These are phyloP conservation scores for Chlorella sp. DNA, from an alignment of 139 green algal genomes.

Conservation along the genomic window DNA sequence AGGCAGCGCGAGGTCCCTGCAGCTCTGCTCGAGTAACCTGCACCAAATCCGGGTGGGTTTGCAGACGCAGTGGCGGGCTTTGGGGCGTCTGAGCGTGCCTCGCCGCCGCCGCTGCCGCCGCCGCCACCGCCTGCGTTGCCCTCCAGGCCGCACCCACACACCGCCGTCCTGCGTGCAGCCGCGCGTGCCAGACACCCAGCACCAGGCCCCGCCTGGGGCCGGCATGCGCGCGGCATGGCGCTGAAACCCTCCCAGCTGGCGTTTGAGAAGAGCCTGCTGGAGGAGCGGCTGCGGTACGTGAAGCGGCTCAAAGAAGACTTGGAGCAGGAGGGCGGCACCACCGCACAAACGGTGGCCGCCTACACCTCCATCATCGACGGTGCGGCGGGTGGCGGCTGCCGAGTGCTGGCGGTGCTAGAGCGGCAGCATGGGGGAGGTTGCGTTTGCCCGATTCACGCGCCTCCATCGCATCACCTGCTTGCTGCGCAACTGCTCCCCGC, in stretches of 20 bases:
- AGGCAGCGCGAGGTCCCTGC: no score
- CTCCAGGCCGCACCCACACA: neutral
- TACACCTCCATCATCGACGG: slow-evolving; percentile 47
- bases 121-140: neutral
- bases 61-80: neutral
- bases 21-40: no score
- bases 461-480: no score
- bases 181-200: no score
- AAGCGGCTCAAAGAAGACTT: slow-evolving; percentile 24
- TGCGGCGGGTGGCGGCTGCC: neutral
- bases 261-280: slow-evolving; percentile 31
- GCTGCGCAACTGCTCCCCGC: no score
- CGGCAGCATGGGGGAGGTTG: neutral
- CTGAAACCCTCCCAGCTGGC: slow-evolving; percentile 29
- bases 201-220: neutral
- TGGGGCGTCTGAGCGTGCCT: neutral
- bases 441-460: no score
- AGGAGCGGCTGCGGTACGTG: slow-evolving; percentile 36
- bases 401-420: neutral
- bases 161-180: neutral
- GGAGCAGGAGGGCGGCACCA: slow-evolving; percentile 8
- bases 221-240: neutral
- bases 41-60: no score
- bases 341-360: slow-evolving; percentile 8
- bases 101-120: no score